Percentiles rank a stretch among this genome's conserved stretches.
phyloP scores from a whole-genome alignment of 2,329 filamentous ascomycete species.

The Claviceps sp. region DNA sequence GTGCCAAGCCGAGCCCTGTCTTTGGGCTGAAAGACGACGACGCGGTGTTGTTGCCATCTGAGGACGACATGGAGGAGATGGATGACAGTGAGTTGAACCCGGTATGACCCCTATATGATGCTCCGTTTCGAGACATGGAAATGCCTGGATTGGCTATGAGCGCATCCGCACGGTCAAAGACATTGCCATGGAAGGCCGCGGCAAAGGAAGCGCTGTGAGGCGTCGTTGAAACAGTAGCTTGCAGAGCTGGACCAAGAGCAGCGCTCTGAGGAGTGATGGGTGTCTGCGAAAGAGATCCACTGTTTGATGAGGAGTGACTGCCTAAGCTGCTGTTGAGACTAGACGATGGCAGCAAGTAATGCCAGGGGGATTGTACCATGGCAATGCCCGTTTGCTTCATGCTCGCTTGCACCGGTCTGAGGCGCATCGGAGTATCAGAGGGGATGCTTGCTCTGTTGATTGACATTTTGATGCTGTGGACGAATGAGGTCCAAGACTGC shows the following conservation, averaged over 20 bases:
- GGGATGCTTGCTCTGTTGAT: slow-evolving; percentile 40
- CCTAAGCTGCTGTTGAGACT: slow-evolving; percentile 9
- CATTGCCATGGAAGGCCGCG: slow-evolving; percentile 39
- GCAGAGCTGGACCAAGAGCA: slow-evolving; percentile 76
- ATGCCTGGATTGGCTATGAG: slow-evolving; percentile 44
- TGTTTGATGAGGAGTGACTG: slow-evolving; percentile 12
- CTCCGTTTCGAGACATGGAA: slow-evolving; percentile 40
- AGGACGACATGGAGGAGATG: slow-evolving; percentile 28
- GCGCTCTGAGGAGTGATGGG: slow-evolving; percentile 85
- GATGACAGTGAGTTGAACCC: slow-evolving; percentile 27
- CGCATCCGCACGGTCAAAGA: slow-evolving; percentile 47
- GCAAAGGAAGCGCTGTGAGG: slow-evolving; percentile 45
- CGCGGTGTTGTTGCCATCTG: slow-evolving; percentile 23
- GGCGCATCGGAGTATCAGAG: slow-evolving; percentile 55
- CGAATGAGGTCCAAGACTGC: slow-evolving; percentile 55
- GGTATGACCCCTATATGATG: slow-evolving; percentile 28
- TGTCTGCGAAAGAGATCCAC: slow-evolving; percentile 19
- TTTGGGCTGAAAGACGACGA: slow-evolving; percentile 19
- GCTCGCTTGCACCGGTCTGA: slow-evolving; percentile 69
- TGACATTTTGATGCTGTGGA: slow-evolving; percentile 42
- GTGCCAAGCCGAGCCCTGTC: slow-evolving; percentile 18
- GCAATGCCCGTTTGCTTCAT: slow-evolving; percentile 68
- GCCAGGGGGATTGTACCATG: slow-evolving; percentile 51
- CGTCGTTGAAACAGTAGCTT: slow-evolving; percentile 72
- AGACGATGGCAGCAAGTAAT: slow-evolving; percentile 24